Evolutionary conservation across 1,139 yeast species (phyloP).

Genomic region (Protomyces inundatus): DNA sequence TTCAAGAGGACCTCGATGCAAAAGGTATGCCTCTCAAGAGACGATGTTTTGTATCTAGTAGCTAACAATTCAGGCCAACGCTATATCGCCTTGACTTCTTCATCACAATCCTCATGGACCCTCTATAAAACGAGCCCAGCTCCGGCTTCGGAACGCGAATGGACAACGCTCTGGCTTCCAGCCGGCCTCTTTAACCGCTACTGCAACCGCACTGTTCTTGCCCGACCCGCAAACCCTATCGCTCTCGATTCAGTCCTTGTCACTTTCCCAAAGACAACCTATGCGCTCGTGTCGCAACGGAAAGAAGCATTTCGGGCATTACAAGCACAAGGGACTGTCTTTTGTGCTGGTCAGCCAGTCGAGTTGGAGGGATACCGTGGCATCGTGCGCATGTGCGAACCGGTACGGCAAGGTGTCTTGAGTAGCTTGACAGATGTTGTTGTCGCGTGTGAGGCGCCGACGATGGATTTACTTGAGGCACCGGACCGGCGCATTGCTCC

Average conservation of each 20-base stretch:
- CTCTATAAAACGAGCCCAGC: neutral
- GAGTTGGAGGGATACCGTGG: slow-evolving; percentile 19
- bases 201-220: slow-evolving; percentile 4
- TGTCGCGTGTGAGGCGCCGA: slow-evolving; percentile 6
- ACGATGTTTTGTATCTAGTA: neutral
- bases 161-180: slow-evolving; percentile 20
- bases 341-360: slow-evolving; percentile 16
- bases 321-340: neutral
- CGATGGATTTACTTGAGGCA: neutral
- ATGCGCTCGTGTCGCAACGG: neutral
- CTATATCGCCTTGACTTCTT: slow-evolving; percentile 11
- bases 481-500: neutral
- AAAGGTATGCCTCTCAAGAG: neutral
- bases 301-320: neutral
- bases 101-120: neutral
- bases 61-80: neutral
- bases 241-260: neutral
- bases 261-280: slow-evolving; percentile 15
- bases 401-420: slow-evolving; percentile 20
- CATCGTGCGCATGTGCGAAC: slow-evolving; percentile 30
- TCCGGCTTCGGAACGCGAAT: neutral
- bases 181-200: neutral
- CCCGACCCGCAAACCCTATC: slow-evolving; percentile 3
- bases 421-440: slow-evolving; percentile 13
- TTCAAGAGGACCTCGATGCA: neutral